Evolutionary conservation across 768 basidiomycete genomes (phyloP), one percentile per base, ranked within the genome.

Genomic region (Russula brevipes): DNA sequence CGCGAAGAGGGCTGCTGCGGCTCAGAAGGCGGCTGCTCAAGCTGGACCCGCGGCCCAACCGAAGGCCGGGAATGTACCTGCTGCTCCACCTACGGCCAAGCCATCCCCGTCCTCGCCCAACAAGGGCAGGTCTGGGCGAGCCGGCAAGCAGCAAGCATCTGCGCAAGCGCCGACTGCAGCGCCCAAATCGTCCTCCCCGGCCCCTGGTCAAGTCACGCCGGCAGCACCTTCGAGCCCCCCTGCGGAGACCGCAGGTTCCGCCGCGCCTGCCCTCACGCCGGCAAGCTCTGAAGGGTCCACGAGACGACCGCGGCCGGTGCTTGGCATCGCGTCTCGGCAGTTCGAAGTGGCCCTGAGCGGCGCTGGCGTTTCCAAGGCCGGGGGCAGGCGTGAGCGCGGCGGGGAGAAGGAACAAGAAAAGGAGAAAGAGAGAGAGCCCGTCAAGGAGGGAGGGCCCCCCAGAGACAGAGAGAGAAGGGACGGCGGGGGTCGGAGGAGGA

Each of bases 341-440:
- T 86, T 91, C 57, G 87, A 89, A 67, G 87, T 84, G 7, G 89
- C 89, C 8, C 73, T 91, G 35, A 88, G 73, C 60, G 84, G 86
- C 0, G 83, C 84, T 0, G 85, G 84, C 5, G 82, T 84, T 4
- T 72, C 78, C n/a, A 75, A 78, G 31, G 71, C 75, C 19, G 72
- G 75, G 17, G 14, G 47, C 42, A 61, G 55, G 24, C 66, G 66
- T 5, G 64, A 68, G 44, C 64, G 66, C 8, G 57, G 31, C 30
- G 45, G 51, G 1, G 66, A 67, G 16, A 78, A 75, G 69, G 70
- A 66, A 42, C 73, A 72, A 9, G 78, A 77, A 68, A 76, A 69
- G 64, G 73, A 73, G 8, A 72, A 69, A 44, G 70, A 71, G 12
- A 68, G 61, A 39, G 67, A 69, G 35, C 54, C 55, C 2, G 67